A percentile compares a stretch with the other conserved stretches of the same genome.
Evolutionary conservation across 257 asterid species (phyloP).

Genomic region (Lantana camara): DNA sequence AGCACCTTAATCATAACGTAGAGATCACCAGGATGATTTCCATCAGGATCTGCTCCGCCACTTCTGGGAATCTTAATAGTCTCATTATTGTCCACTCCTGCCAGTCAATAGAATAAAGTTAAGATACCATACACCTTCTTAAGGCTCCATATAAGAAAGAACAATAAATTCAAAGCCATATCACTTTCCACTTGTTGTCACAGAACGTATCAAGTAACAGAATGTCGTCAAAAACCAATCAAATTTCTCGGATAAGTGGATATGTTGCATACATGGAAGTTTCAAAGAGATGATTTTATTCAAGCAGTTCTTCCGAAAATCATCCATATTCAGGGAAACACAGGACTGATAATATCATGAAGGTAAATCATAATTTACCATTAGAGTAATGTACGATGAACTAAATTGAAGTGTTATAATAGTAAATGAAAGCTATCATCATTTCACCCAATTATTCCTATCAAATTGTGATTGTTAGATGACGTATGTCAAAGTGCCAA

Average conservation of each 20-base stretch:
- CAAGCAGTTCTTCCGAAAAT: neutral
- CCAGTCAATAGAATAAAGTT: slow-evolving; percentile 27
- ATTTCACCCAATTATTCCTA: neutral
- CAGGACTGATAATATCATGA: neutral
- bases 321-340: neutral
- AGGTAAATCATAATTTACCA: slow-evolving; percentile 13
- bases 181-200: slow-evolving; percentile 35
- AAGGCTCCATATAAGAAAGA: slow-evolving; percentile 9
- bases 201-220: slow-evolving; percentile 13
- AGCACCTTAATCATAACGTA: slow-evolving; percentile 67
- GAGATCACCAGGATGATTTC: slow-evolving; percentile 85
- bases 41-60: slow-evolving; percentile 96
- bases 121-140: slow-evolving; percentile 31
- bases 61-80: slow-evolving; percentile 65
- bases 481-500: neutral
- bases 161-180: neutral
- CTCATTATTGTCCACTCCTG: slow-evolving; percentile 86
- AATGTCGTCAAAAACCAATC: slow-evolving; percentile 1
- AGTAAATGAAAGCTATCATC: neutral
- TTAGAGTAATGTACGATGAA: neutral
- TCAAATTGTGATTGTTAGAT: slow-evolving; percentile 11
- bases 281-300: neutral
- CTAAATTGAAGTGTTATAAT: slow-evolving; percentile 13
- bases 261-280: too few species aligned
- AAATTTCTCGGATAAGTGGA: too few species aligned